These are phyloP conservation scores for Penicillium griseofulvum DNA, from an alignment of 2,329 filamentous ascomycete genomes.

Conservation along the genomic window DNA sequence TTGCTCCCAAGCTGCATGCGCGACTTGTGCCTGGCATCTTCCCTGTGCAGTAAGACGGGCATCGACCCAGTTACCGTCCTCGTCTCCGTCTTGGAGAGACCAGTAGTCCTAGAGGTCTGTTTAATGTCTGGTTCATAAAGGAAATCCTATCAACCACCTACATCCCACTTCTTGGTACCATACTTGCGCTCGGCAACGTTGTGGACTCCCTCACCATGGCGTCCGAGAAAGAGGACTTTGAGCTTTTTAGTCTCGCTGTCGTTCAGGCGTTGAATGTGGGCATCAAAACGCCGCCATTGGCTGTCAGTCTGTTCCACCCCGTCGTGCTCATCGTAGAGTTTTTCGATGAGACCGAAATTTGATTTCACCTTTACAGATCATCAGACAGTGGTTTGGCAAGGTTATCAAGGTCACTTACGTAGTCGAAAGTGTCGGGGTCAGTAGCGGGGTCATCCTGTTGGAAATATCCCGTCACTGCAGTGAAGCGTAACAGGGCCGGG, in stretches of 20 bases:
- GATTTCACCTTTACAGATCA: constrained; percentile 30
- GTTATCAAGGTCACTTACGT: constrained; percentile 35
- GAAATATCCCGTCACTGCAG: constrained; percentile 50
- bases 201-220: constrained; percentile 61
- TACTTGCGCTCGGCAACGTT: constrained; percentile 61
- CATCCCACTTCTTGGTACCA: constrained; percentile 60
- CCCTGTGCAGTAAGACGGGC: constrained; percentile 56
- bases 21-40: constrained; percentile 49
- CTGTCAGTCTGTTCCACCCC: constrained; percentile 30
- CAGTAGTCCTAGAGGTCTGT: constrained; percentile 51
- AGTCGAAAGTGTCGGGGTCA: constrained; percentile 49
- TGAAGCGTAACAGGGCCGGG: constrained; percentile 33
- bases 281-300: constrained; percentile 56
- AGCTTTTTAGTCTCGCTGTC: constrained; percentile 43
- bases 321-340: constrained; percentile 35
- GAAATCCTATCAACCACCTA: constrained; percentile 28
- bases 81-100: constrained; percentile 58
- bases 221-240: constrained; percentile 57
- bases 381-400: not conserved
- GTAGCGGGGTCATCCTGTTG: constrained; percentile 51
- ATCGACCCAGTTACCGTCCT: constrained; percentile 56
- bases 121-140: not conserved
- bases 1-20: constrained; percentile 48
- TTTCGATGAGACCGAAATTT: constrained; percentile 52
- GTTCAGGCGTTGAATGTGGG: constrained; percentile 50